Conservation (phyloP, 2,329 filamentous ascomycete species). For the Exophiala xenobiotica region DNA sequence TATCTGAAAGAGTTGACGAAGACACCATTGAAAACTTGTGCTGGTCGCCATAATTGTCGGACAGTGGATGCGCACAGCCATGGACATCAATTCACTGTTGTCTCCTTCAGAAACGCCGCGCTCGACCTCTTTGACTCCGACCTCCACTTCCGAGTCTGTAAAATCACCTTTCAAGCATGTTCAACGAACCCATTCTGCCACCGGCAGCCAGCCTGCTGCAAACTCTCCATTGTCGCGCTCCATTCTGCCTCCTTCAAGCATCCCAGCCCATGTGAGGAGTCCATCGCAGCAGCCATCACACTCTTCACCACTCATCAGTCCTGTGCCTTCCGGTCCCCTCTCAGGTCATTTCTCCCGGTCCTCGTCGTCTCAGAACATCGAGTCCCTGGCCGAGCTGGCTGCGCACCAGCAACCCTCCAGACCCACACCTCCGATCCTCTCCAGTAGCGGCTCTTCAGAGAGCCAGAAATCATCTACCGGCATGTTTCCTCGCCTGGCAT, state of each 20-base stretch:
- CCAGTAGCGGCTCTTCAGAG: conserved; percentile 43
- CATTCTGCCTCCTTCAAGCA: conserved; percentile 31
- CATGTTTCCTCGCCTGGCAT: conserved; percentile 17
- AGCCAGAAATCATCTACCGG: conserved; percentile 34
- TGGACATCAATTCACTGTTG: conserved; percentile 31
- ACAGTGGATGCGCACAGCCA: conserved; percentile 6
- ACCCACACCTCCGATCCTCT: conserved; percentile 39
- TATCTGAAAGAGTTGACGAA: conserved; percentile 16
- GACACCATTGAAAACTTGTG: background rate
- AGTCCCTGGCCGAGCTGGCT: conserved; percentile 49
- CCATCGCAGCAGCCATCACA: conserved; percentile 39
- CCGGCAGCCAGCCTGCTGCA: conserved; percentile 29
- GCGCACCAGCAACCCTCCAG: conserved; percentile 46
- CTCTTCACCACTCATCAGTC: conserved; percentile 39
- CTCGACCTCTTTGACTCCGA: conserved; percentile 16
- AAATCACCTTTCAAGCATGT: conserved; percentile 40
- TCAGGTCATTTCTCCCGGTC: conserved; percentile 40
- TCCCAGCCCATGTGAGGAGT: conserved; percentile 39
- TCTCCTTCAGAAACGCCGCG: conserved; percentile 24
- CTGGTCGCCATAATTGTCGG: background rate
- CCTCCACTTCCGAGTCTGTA: conserved; percentile 36
- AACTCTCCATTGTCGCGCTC: conserved; percentile 44
- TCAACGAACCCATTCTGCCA: conserved; percentile 37
- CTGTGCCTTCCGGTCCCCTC: conserved; percentile 39
- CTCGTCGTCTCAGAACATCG: conserved; percentile 49